These are phyloP conservation scores for Metschnikowia orientalis DNA, from an alignment of 805 yeast species.

Conservation along the genomic window DNA sequence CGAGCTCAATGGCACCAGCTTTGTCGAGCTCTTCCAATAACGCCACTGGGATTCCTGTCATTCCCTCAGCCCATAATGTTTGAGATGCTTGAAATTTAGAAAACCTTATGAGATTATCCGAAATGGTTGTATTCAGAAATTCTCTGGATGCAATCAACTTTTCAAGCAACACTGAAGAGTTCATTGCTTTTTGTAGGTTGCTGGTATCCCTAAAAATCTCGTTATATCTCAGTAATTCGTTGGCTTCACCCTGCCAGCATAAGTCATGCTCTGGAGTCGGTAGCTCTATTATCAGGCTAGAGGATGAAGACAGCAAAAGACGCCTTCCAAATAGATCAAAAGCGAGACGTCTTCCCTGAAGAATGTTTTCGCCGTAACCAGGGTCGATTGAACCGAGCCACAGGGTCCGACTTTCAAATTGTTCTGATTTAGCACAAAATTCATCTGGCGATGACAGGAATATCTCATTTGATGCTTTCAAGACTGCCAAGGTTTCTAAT, in stretches of 20 bases:
- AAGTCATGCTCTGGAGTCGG: conserved; percentile 1
- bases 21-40: conserved; percentile 37
- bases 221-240: conserved; percentile 43
- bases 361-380: conserved; percentile 20
- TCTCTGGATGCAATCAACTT: conserved; percentile 24
- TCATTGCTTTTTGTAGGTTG: conserved; percentile 48
- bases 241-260: conserved; percentile 22
- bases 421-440: conserved; percentile 9
- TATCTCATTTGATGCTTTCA: conserved; percentile 5
- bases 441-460: conserved; percentile 6
- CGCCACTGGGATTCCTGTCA: conserved; percentile 51
- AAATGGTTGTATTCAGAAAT: conserved; percentile 8
- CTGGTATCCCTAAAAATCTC: conserved; percentile 31
- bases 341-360: conserved; percentile 39
- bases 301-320: background rate
- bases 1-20: conserved; percentile 13
- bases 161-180: conserved; percentile 44
- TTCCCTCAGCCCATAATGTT: conserved; percentile 62
- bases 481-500: conserved; percentile 9
- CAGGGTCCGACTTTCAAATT: conserved; percentile 4
- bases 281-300: background rate
- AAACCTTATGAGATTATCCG: conserved; percentile 10
- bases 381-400: conserved; percentile 12
- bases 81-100: conserved; percentile 45
- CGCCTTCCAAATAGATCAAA: conserved; percentile 25